Evolutionary conservation across 371 early-diverging fungal genomes (phyloP).

Genomic region (Actinomucor elegans): DNA sequence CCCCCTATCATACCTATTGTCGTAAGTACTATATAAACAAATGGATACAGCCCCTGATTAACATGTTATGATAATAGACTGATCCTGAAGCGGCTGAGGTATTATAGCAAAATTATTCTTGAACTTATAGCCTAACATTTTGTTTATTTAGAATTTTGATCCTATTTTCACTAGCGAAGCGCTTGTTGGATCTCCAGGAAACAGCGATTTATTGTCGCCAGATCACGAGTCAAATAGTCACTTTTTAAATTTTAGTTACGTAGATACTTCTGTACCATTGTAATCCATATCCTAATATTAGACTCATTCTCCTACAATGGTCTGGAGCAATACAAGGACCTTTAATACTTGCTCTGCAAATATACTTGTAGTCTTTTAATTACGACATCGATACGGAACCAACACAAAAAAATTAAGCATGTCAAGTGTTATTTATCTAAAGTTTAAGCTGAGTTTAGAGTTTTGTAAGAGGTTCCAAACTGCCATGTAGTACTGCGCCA

Average conservation of each 20-base stretch:
- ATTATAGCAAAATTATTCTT: neutral
- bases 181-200: slow-evolving; percentile 8
- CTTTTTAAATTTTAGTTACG: slow-evolving; percentile 41
- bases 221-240: slow-evolving; percentile 14
- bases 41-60: neutral
- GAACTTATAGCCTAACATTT: neutral
- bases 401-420: too few relatives aligned
- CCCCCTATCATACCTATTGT: slow-evolving; percentile 83
- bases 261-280: slow-evolving; percentile 14
- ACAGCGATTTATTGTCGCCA: slow-evolving; percentile 2
- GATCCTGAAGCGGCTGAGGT: slow-evolving; percentile 48
- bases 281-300: too few relatives aligned
- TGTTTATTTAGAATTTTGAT: slow-evolving; percentile 44
- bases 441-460: too few relatives aligned
- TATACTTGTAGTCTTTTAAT: too few relatives aligned
- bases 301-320: too few relatives aligned
- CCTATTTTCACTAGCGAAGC: slow-evolving; percentile 31
- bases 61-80: too few relatives aligned
- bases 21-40: slow-evolving; percentile 33
- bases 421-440: too few relatives aligned
- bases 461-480: too few relatives aligned
- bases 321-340: too few relatives aligned
- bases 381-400: too few relatives aligned
- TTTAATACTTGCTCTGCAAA: too few relatives aligned
- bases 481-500: too few relatives aligned